Base-by-base conservation (phyloP, 768 basidiomycete species). In the Phaffia tasmanica region DNA sequence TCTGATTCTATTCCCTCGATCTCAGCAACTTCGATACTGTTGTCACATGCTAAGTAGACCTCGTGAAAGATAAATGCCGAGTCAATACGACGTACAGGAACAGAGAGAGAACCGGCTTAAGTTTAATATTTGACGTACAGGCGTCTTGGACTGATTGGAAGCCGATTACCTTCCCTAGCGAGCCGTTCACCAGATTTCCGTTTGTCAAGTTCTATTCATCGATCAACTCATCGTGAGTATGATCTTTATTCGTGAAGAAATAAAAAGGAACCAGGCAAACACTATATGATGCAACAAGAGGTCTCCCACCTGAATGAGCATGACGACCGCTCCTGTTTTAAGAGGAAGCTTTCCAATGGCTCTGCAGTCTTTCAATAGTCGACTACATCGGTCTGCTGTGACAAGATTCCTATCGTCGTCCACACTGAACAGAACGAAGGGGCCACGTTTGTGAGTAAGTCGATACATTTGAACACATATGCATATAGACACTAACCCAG, bases 91-190 rank as follows among this genome's bases (percentile, higher is more conserved):
- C 35, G 35, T 11, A 42, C 11, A 42, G 35, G 11, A 42, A 11
- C 35, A 42, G 35, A 42, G 6, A 42, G 35, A 42, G 4, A 11
- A 42, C 35, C 11, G 35, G 4, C 11, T 11, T 42, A 42, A 42
- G 4, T 11, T 42, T 4, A 42, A 42, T 5, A 11, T 4, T 5
- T 42, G 11, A 11, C 35, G 35, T 42, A 42, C 35, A 42, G 35
- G 35, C 35, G 6, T 42, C 35, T 11, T 42, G 4, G 35, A 42
- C 35, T 42, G 35, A 54, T n/a, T n/a, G 27, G 16, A 55, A 63
- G 6, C 49, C 62, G 29, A 63, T 35, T n/a, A 63, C 62, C 50
- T 63, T 63, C 2, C 62, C 62, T n/a, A 63, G 62, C 9, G 51
- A 54, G 16, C 62, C 62, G 16, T 63, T 63, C 51, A 42, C 46